phyloP scores from a whole-genome alignment of 164 flowering plant genomes.

The Kingdonia uniflora region DNA sequence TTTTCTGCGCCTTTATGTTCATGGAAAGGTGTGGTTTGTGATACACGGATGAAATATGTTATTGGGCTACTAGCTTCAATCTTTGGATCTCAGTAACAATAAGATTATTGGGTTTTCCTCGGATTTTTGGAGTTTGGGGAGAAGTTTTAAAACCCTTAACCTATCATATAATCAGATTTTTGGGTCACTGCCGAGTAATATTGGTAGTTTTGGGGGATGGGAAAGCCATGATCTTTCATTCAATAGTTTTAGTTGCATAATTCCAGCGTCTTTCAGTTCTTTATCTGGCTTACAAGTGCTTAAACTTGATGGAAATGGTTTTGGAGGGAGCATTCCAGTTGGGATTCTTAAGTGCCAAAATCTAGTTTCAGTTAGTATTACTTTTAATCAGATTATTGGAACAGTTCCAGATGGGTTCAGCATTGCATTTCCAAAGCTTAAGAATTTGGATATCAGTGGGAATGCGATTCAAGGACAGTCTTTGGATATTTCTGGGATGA shows the following conservation, averaged over 20 bases:
- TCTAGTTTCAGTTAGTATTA: slow-evolving; percentile 43
- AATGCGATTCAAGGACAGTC: slow-evolving; percentile 50
- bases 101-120: slow-evolving; percentile 57
- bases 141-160: slow-evolving; percentile 41
- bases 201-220: slow-evolving; percentile 64
- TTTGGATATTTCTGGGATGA: slow-evolving; percentile 43
- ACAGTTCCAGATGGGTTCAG: slow-evolving; percentile 54
- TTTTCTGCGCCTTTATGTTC: slow-evolving; percentile 54
- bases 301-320: slow-evolving; percentile 42
- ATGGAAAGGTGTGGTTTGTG: slow-evolving; percentile 62
- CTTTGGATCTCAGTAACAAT: slow-evolving; percentile 81
- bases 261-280: slow-evolving; percentile 57
- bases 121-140: slow-evolving; percentile 75
- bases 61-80: slow-evolving; percentile 32
- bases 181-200: slow-evolving; percentile 50
- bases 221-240: slow-evolving; percentile 52
- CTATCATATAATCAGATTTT: slow-evolving; percentile 55
- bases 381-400: slow-evolving; percentile 45
- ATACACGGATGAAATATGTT: slow-evolving; percentile 25
- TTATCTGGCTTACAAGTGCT: slow-evolving; percentile 38
- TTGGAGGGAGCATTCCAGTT: slow-evolving; percentile 37
- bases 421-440: slow-evolving; percentile 53
- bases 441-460: slow-evolving; percentile 46
- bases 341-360: slow-evolving; percentile 42
- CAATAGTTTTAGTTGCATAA: slow-evolving; percentile 54